Evolutionary conservation across 2,329 filamentous ascomycete species (phyloP).

Genomic region (Cadophora sp.): DNA sequence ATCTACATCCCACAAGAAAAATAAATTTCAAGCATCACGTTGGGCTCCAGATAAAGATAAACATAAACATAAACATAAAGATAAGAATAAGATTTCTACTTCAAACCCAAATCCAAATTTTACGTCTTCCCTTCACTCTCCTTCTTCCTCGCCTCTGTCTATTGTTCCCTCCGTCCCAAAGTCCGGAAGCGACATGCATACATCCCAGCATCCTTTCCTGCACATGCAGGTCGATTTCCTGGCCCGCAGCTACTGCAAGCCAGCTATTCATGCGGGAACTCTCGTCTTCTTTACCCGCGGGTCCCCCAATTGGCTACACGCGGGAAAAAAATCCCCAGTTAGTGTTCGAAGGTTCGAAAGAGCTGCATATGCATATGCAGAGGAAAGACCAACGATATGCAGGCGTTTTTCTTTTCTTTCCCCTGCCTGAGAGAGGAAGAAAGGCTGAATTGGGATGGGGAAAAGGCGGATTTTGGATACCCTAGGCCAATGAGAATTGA

Average conservation of each 20-base stretch:
- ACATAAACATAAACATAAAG: no score
- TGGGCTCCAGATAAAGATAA: no score
- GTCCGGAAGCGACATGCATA: conserved; percentile 7
- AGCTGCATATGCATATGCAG: conserved; percentile 4
- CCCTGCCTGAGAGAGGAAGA: background rate
- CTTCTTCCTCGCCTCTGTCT: no score
- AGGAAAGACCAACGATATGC: background rate
- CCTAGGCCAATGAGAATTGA: background rate
- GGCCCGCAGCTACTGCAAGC: background rate
- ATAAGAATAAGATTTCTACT: no score
- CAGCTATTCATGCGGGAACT: background rate
- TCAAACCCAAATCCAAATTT: no score
- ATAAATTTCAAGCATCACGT: no score
- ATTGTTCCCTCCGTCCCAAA: background rate
- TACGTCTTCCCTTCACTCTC: no score
- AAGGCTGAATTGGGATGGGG: background rate
- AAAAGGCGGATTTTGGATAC: background rate
- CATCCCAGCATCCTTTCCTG: background rate
- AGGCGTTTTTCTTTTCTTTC: background rate
- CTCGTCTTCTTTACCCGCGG: background rate
- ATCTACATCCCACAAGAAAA: background rate
- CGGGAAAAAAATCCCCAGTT: background rate
- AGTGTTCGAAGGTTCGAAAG: conserved; percentile 7
- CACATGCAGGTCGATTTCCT: conserved; percentile 5
- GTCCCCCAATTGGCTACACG: background rate